Evolutionary conservation across 83 land plant genomes (phyloP).

Genomic region (Picea abies): DNA sequence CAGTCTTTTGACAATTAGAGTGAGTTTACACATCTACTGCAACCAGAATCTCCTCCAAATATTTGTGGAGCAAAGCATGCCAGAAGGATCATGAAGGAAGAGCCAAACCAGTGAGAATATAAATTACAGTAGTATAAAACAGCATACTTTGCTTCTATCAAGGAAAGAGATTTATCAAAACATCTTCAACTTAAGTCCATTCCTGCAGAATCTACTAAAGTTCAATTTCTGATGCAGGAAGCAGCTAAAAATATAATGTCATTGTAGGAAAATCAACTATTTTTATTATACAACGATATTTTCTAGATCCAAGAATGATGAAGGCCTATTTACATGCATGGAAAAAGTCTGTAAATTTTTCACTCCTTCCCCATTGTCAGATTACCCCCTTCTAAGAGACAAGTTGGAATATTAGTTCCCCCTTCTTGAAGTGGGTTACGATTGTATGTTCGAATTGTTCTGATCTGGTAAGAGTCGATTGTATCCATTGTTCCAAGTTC

Average conservation of each 20-base stretch:
- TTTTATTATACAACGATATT: too few relatives aligned
- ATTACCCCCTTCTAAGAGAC: background rate
- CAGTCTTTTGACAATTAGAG: background rate
- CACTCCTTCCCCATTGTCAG: background rate
- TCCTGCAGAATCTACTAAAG: background rate
- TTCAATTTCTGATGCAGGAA: too few relatives aligned
- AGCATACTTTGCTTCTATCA: too few relatives aligned
- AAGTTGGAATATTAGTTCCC: background rate
- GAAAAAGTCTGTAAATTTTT: background rate
- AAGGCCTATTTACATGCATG: too few relatives aligned
- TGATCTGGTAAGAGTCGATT: background rate
- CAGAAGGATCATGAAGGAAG: background rate
- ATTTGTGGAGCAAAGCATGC: background rate
- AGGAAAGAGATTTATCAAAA: background rate
- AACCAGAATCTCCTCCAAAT: too few relatives aligned
- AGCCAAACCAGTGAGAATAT: background rate
- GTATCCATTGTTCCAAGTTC: background rate
- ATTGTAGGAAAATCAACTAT: too few relatives aligned
- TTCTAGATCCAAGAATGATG: too few relatives aligned
- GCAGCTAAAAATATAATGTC: too few relatives aligned
- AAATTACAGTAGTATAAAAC: background rate
- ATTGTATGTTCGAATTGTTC: background rate
- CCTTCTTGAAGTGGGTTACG: background rate
- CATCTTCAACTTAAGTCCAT: background rate
- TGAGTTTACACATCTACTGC: background rate